These are phyloP conservation scores for Babjeviella inositovora DNA, from an alignment of 805 yeast genomes.

Conservation along the genomic window DNA sequence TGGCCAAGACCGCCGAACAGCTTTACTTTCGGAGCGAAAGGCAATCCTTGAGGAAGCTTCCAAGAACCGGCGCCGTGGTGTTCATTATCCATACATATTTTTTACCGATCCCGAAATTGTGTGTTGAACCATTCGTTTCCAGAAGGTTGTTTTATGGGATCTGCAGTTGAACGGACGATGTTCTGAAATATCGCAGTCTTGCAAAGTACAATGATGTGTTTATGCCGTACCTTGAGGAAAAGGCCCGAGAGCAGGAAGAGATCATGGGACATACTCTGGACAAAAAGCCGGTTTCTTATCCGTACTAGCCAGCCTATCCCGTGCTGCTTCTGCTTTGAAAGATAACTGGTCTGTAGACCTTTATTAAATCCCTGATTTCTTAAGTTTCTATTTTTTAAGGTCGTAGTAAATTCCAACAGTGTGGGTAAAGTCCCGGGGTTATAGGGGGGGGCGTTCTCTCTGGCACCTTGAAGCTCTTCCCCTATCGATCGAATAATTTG, in stretches of 20 bases:
- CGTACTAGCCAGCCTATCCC: no score
- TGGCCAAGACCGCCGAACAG: conserved; percentile 26
- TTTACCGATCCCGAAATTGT: conserved; percentile 32
- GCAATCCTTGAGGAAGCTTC: conserved; percentile 46
- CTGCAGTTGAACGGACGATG: conserved; percentile 42
- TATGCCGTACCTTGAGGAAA: conserved; percentile 33
- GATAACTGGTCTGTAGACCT: no score
- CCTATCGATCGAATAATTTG: no score
- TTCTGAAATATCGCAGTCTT: conserved; percentile 43
- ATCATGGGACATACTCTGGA: conserved; percentile 19
- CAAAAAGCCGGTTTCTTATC: conserved; percentile 22
- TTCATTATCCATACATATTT: conserved; percentile 55
- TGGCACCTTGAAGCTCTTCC: no score
- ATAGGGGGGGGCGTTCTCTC: no score
- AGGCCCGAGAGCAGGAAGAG: conserved; percentile 29
- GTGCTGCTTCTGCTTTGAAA: no score
- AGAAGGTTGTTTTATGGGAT: conserved; percentile 43
- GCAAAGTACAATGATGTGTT: conserved; percentile 32
- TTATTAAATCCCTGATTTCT: no score
- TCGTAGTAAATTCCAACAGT: no score
- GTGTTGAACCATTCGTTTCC: conserved; percentile 46
- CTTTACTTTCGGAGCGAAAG: conserved; percentile 48
- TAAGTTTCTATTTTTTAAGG: no score
- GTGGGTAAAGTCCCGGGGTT: no score
- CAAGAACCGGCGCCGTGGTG: conserved; percentile 36